These are phyloP conservation scores for Cyberlindnera bimundalis DNA, from an alignment of 805 yeast genomes.

Conservation along the genomic window DNA sequence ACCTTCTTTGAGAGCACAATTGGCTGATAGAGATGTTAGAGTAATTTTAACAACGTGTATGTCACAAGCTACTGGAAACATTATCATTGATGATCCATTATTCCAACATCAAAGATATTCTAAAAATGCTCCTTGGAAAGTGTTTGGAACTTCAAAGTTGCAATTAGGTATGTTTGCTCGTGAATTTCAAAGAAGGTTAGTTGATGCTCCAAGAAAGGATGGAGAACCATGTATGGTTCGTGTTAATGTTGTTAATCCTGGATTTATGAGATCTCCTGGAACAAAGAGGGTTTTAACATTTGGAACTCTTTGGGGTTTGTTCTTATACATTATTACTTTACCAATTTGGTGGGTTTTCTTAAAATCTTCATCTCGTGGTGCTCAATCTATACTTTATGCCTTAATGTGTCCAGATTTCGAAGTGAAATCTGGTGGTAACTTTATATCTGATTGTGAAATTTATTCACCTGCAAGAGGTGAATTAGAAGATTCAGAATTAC, in stretches of 20 bases:
- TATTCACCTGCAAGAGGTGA: conserved; percentile 58
- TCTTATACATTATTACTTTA: conserved; percentile 63
- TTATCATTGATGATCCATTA: conserved; percentile 60
- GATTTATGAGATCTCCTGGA: conserved; percentile 84
- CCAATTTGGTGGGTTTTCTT: conserved; percentile 83
- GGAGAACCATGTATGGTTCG: conserved; percentile 66
- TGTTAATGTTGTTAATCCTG: conserved; percentile 83
- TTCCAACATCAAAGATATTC: conserved; percentile 63
- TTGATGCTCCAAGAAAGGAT: conserved; percentile 61
- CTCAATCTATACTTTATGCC: conserved; percentile 71
- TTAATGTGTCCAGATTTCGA: conserved; percentile 68
- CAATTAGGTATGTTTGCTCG: conserved; percentile 70
- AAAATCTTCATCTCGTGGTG: conserved; percentile 74
- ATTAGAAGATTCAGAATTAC: conserved; percentile 57
- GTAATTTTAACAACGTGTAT: conserved; percentile 76
- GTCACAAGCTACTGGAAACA: conserved; percentile 67
- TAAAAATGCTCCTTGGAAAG: conserved; percentile 60
- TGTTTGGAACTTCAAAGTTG: conserved; percentile 80
- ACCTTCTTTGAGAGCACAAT: conserved; percentile 86
- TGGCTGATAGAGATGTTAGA: conserved; percentile 92
- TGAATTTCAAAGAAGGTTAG: conserved; percentile 69
- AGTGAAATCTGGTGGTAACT: conserved; percentile 59
- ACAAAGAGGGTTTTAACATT: conserved; percentile 73
- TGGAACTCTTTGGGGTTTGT: conserved; percentile 64
- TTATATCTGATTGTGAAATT: conserved; percentile 70